Evolutionary conservation across 805 yeast species (phyloP), one percentile per base, ranked within the genome.

Genomic region (Starmerella bombicola): DNA sequence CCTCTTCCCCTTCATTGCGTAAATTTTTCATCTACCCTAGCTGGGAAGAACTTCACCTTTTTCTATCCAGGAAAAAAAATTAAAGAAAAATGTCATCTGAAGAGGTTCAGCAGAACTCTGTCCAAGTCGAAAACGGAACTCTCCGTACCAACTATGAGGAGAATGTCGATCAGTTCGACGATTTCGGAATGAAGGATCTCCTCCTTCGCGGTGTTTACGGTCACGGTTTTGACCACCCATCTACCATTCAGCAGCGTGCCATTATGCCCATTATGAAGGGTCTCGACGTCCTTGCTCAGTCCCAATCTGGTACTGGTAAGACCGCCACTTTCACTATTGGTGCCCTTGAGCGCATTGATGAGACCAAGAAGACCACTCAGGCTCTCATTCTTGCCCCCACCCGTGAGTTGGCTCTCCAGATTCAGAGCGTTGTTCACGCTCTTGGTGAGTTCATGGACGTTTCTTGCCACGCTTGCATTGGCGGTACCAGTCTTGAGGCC

Each of bases 171-270:
- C 60, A 77, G 28, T 80, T 81, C 64, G 91, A 80, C 52, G 85
- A 73, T 50, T 71, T 80, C 66, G 71, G 77, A 66, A 66, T 80
- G 55, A 79, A 80, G 65, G 80, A 77, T 49, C 71, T 67, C 56
- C 74, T 79, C 55, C 71, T 78, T 51, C 76, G 84, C 70, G 82
- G 76, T 51, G 53, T 53, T 26, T 51, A 37, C 50, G 82, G 80
- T 54, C 81, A 80, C 69, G 96, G 97, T 63, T 91, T 84, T 64
- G 97, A 88, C 68, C 74, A 76, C 40, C 98, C 98, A 51, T 85
- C 96, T 41, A 91, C 97, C 42, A 91, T 91, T 68, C 98, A 91
- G 69, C 86, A 85, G 60, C 77, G 98, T 64, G 98, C 97, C 49
- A 91, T 91, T 55, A 69, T 80, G 66, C 98, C 93, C 62, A 86